Evolutionary conservation across 495 filamentous ascomycete species (phyloP).

Genomic region (Trichoderma virens): DNA sequence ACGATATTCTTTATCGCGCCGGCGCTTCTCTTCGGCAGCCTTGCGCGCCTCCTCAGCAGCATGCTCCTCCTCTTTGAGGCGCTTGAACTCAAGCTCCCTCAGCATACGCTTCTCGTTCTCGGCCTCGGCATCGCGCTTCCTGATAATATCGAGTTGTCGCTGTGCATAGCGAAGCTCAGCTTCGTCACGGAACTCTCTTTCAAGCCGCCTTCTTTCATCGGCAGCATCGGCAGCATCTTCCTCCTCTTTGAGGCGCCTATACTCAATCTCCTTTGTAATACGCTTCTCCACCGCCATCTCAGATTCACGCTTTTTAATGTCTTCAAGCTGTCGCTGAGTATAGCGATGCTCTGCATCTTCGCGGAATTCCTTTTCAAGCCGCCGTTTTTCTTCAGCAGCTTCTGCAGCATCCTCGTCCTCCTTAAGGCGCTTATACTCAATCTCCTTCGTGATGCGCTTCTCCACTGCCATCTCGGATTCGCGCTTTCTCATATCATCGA

Average conservation of each 20-base stretch:
- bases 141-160: no score
- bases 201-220: no score
- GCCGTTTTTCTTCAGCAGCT: conserved; percentile 35
- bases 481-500: conserved; percentile 38
- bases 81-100: conserved; percentile 44
- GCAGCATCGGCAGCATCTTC: no score
- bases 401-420: conserved; percentile 18
- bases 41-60: no score
- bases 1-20: conserved; percentile 22
- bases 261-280: conserved; percentile 41
- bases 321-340: conserved; percentile 34
- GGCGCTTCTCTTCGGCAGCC: conserved; percentile 35
- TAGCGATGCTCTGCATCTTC: conserved; percentile 28
- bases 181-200: no score
- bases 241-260: conserved; percentile 52
- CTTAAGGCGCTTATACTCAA: conserved; percentile 23
- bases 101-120: conserved; percentile 23
- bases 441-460: conserved; percentile 37
- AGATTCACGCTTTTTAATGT: conserved; percentile 34
- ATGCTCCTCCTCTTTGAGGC: conserved; percentile 42
- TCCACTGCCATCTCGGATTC: conserved; percentile 30
- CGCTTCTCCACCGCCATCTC: conserved; percentile 32
- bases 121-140: conserved; percentile 15
- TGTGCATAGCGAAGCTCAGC: no score
- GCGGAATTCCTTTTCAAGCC: conserved; percentile 22